These are phyloP conservation scores for Suhomyces coccinellae DNA, from an alignment of 1,139 yeast genomes.

Conservation along the genomic window DNA sequence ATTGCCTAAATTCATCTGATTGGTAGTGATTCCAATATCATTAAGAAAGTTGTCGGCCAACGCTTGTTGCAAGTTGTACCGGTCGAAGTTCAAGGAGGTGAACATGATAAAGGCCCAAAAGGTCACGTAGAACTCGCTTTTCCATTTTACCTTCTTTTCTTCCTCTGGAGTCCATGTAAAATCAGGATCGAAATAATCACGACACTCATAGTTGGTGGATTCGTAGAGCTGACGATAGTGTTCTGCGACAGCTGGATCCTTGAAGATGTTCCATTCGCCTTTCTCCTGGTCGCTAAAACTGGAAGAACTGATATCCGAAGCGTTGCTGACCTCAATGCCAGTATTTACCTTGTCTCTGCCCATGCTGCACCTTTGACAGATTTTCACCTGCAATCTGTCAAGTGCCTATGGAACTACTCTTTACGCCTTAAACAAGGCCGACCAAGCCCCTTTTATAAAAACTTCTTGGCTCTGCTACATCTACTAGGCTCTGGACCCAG, in stretches of 20 bases:
- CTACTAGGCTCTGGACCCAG: too few relatives aligned
- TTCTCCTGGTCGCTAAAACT: constrained; percentile 3
- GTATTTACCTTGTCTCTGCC: background rate
- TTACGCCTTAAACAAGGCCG: too few relatives aligned
- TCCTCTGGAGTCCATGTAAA: constrained; percentile 38
- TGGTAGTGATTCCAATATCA: constrained; percentile 29
- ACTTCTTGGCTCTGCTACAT: too few relatives aligned
- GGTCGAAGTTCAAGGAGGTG: constrained; percentile 34
- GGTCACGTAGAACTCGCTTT: constrained; percentile 32
- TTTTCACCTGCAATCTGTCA: background rate
- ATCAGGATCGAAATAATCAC: constrained; percentile 34
- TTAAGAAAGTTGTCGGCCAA: constrained; percentile 29
- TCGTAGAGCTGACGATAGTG: constrained; percentile 33
- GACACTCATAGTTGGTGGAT: constrained; percentile 33
- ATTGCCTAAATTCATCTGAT: constrained; percentile 32
- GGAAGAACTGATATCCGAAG: constrained; percentile 5
- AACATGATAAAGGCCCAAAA: constrained; percentile 34
- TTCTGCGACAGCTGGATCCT: constrained; percentile 31
- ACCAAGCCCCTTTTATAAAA: too few relatives aligned
- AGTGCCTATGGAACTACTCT: background rate
- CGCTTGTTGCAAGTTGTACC: constrained; percentile 33
- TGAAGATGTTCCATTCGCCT: constrained; percentile 23
- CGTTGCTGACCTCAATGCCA: background rate
- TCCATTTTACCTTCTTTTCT: constrained; percentile 30
- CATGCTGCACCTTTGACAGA: constrained; percentile 1